Conservation (phyloP, 306 rosid genomes). For the Senna tora region DNA sequence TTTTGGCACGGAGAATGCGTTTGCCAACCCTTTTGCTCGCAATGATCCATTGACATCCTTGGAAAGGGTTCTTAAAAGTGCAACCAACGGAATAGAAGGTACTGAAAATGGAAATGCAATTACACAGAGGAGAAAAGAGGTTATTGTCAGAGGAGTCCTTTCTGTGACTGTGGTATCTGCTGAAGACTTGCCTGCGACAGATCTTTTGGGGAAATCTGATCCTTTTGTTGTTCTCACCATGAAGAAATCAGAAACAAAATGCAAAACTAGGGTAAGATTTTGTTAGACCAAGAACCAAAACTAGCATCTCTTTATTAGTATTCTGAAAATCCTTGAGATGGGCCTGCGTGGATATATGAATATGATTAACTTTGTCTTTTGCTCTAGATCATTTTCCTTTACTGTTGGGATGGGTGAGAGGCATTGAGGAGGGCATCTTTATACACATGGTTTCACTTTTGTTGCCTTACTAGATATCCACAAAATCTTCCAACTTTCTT, state of each 20-base stretch:
- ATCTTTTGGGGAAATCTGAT: slow-evolving; percentile 91
- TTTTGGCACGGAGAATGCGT: slow-evolving; percentile 70
- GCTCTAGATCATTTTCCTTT: slow-evolving; percentile 20
- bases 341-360: background rate
- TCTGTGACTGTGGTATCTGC: slow-evolving; percentile 87
- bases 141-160: slow-evolving; percentile 91
- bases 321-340: slow-evolving; percentile 29
- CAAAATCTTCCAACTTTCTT: slow-evolving; percentile 19
- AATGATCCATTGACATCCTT: slow-evolving; percentile 74
- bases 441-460: slow-evolving; percentile 18
- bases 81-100: slow-evolving; percentile 65
- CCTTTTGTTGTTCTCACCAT: slow-evolving; percentile 81
- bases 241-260: slow-evolving; percentile 84
- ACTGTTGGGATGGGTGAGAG: slow-evolving; percentile 29
- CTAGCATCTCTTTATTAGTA: background rate
- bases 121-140: slow-evolving; percentile 71
- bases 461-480: slow-evolving; percentile 21
- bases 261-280: slow-evolving; percentile 82
- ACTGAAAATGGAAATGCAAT: slow-evolving; percentile 63
- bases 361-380: background rate
- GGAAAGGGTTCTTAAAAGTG: slow-evolving; percentile 77
- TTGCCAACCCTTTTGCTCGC: slow-evolving; percentile 78
- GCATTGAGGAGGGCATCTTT: slow-evolving; percentile 27
- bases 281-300: slow-evolving; percentile 13
- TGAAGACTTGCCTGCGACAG: slow-evolving; percentile 87